These are phyloP conservation scores for Phytophthora crassamura DNA, from an alignment of 352 stramenopile species.

Conservation along the genomic window DNA sequence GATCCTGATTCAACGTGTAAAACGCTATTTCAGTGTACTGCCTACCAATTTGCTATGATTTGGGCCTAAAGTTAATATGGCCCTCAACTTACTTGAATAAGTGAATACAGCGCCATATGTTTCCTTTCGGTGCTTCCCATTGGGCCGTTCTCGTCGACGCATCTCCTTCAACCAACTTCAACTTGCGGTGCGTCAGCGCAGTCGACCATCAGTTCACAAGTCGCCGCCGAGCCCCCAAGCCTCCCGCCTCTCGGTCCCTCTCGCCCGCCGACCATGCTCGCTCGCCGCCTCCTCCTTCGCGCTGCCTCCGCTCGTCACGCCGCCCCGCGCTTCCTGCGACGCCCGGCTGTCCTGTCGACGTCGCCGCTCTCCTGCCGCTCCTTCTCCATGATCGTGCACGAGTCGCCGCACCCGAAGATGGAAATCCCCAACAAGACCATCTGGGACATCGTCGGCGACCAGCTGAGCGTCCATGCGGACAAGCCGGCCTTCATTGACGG, in stretches of 20 bases:
- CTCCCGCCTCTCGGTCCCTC: background rate
- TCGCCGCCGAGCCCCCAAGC: background rate
- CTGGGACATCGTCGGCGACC: constrained; percentile 52
- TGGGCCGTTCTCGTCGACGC: constrained; percentile 7
- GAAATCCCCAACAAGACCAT: constrained; percentile 60
- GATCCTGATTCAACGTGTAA: constrained; percentile 18
- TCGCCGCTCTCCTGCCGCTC: constrained; percentile 27
- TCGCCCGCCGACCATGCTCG: constrained; percentile 26
- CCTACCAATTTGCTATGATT: too few species aligned
- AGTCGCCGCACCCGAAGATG: constrained; percentile 57
- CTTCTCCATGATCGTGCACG: constrained; percentile 63
- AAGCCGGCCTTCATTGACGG: constrained; percentile 63
- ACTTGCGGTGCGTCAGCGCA: constrained; percentile 27
- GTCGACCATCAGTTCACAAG: constrained; percentile 1
- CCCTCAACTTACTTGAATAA: too few species aligned
- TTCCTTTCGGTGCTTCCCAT: constrained; percentile 5
- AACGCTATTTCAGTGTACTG: too few species aligned
- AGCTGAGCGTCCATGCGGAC: constrained; percentile 42
- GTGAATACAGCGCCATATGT: background rate
- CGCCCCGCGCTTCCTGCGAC: constrained; percentile 6
- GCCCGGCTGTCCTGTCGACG: constrained; percentile 13
- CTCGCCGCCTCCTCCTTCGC: constrained; percentile 30
- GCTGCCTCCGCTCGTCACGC: constrained; percentile 19
- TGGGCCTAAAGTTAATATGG: too few species aligned
- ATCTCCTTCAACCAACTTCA: constrained; percentile 21